Conservation (phyloP, 2,329 filamentous ascomycete species). For the Exophiala alcalophila region DNA sequence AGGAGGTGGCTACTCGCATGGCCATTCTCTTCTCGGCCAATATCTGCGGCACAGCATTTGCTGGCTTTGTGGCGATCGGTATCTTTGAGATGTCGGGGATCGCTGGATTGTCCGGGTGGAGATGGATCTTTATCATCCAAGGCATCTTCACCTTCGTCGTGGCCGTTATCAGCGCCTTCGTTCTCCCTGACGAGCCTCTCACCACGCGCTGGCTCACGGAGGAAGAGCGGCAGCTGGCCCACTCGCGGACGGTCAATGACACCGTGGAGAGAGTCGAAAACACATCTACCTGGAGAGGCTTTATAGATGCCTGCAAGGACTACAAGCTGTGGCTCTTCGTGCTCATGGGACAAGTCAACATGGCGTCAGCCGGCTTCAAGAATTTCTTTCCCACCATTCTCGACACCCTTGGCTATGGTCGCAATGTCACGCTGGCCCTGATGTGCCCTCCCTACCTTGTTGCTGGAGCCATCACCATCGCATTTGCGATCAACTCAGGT, state of each 20-base stretch:
- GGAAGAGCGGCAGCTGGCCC: slow-evolving; percentile 43
- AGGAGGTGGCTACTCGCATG: slow-evolving; percentile 53
- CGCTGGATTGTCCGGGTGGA: slow-evolving; percentile 50
- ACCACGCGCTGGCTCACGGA: slow-evolving; percentile 35
- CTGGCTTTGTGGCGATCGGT: slow-evolving; percentile 58
- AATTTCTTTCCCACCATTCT: slow-evolving; percentile 49
- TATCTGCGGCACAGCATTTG: slow-evolving; percentile 60
- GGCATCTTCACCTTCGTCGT: slow-evolving; percentile 48
- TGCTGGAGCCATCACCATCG: slow-evolving; percentile 26
- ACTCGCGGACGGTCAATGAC: slow-evolving; percentile 33
- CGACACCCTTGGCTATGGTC: slow-evolving; percentile 47
- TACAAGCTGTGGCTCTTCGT: slow-evolving; percentile 43
- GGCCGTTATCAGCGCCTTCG: slow-evolving; percentile 40
- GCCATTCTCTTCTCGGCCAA: slow-evolving; percentile 60
- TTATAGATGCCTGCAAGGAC: slow-evolving; percentile 28
- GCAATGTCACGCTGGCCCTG: slow-evolving; percentile 50
- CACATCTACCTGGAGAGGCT: slow-evolving; percentile 1
- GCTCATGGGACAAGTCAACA: slow-evolving; percentile 48
- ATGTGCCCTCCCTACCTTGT: slow-evolving; percentile 41
- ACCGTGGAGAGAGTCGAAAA: slow-evolving; percentile 3
- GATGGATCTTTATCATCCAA: slow-evolving; percentile 53
- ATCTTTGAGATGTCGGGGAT: slow-evolving; percentile 55
- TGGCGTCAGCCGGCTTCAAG: slow-evolving; percentile 45
- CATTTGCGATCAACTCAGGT: slow-evolving; percentile 30
- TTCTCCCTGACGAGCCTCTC: slow-evolving; percentile 43